A percentile compares a stretch with the other conserved stretches of the same genome.
These are phyloP conservation scores for Acarospora socialis DNA, from an alignment of 2,329 filamentous ascomycete genomes.

Conservation along the genomic window DNA sequence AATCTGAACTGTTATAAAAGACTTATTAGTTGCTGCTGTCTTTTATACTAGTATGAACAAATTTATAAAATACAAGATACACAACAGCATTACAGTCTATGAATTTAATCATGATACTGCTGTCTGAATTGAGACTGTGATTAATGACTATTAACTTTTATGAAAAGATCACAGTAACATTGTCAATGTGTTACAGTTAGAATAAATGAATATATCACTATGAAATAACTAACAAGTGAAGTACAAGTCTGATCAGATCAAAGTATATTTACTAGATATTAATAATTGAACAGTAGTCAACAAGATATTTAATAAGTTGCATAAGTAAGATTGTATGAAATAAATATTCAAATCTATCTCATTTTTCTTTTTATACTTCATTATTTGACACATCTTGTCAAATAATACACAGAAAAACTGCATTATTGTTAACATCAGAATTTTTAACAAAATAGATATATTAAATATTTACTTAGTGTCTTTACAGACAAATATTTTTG, in stretches of 20 bases:
- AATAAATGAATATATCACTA: constrained; percentile 1
- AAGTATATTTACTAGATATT: not conserved
- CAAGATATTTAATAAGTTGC: not conserved
- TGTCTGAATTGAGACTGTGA: too few species aligned
- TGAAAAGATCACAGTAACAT: too few species aligned
- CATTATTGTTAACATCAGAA: constrained; percentile 3
- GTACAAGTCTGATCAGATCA: not conserved
- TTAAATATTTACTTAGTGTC: not conserved
- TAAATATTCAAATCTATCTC: not conserved
- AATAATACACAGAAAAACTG: not conserved
- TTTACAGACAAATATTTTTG: not conserved
- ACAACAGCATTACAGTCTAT: too few species aligned
- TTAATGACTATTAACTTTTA: too few species aligned
- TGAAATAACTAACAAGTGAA: not conserved
- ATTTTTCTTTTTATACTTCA: not conserved
- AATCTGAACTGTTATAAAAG: too few species aligned
- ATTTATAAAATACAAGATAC: too few species aligned
- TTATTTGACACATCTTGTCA: not conserved
- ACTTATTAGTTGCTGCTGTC: too few species aligned
- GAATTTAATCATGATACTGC: too few species aligned
- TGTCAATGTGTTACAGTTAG: too few species aligned
- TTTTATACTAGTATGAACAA: too few species aligned
- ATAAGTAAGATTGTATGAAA: not conserved
- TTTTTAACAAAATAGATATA: constrained; percentile 1
- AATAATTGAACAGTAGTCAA: not conserved